A percentile compares a stretch with the other conserved stretches of the same genome.
These are phyloP conservation scores for Arxiozyma bovina DNA, from an alignment of 1,139 yeast species.

Conservation along the genomic window DNA sequence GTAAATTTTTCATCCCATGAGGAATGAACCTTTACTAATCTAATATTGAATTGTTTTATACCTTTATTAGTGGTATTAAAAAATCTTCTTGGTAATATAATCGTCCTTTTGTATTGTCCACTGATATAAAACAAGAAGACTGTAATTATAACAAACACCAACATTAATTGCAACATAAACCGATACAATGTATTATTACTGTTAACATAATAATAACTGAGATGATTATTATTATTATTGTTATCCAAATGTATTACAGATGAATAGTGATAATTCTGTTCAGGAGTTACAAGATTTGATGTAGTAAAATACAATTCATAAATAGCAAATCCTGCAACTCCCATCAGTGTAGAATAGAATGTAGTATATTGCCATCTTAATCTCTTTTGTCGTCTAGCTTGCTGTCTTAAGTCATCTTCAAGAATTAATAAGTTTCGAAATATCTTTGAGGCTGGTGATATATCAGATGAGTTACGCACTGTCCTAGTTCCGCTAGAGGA, in stretches of 20 bases:
- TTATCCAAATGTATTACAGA: slow-evolving; percentile 3
- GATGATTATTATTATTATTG: background rate
- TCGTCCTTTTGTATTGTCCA: slow-evolving; percentile 82
- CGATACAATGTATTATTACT: slow-evolving; percentile 26
- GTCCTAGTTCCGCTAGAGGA: slow-evolving; percentile 25
- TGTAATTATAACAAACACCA: slow-evolving; percentile 62
- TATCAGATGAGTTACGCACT: slow-evolving; percentile 29
- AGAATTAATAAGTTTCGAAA: slow-evolving; percentile 72
- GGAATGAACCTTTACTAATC: slow-evolving; percentile 61
- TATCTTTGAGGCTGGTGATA: slow-evolving; percentile 57
- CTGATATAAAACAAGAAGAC: slow-evolving; percentile 71
- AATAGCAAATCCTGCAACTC: slow-evolving; percentile 32
- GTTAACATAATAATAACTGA: background rate
- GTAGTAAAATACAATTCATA: slow-evolving; percentile 29
- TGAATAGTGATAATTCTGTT: background rate
- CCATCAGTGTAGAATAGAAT: slow-evolving; percentile 49
- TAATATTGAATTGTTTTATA: slow-evolving; percentile 67
- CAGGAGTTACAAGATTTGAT: background rate
- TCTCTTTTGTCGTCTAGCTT: slow-evolving; percentile 61
- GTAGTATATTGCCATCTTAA: slow-evolving; percentile 65
- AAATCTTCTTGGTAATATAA: slow-evolving; percentile 72
- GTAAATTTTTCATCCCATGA: slow-evolving; percentile 46
- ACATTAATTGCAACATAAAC: slow-evolving; percentile 49
- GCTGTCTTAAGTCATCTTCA: slow-evolving; percentile 78
- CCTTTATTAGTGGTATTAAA: slow-evolving; percentile 79